A percentile compares a stretch with the other conserved stretches of the same genome.
Evolutionary conservation across 2,329 filamentous ascomycete species (phyloP).

Genomic region (Didymella exigua): DNA sequence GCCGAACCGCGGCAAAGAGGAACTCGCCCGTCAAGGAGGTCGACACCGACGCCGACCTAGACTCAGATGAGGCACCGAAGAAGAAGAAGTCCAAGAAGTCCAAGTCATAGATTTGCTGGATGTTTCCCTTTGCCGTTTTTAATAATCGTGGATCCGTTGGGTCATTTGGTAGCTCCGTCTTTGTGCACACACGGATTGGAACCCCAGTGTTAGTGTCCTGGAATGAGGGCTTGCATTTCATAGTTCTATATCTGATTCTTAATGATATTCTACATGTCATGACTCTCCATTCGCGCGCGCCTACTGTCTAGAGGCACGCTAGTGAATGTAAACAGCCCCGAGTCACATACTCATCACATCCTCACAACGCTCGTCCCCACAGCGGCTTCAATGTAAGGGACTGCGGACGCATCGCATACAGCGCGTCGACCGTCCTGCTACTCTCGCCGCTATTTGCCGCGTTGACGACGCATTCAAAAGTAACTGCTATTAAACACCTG

Average conservation of each 20-base stretch:
- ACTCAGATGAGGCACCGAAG: slow-evolving; percentile 24
- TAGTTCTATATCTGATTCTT: neutral
- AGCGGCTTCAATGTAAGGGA: slow-evolving; percentile 2
- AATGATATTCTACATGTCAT: neutral
- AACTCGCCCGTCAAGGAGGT: slow-evolving; percentile 24
- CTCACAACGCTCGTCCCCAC: neutral
- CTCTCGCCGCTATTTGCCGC: neutral
- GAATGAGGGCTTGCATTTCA: neutral
- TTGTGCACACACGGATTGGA: neutral
- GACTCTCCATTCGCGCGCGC: neutral
- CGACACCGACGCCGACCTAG: slow-evolving; percentile 23
- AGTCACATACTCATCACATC: neutral
- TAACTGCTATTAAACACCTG: neutral
- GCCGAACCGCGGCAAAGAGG: slow-evolving; percentile 26
- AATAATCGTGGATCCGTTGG: neutral
- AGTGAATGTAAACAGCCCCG: neutral
- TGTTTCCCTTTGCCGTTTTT: neutral
- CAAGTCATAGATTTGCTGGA: slow-evolving; percentile 7
- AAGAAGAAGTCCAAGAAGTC: slow-evolving; percentile 28
- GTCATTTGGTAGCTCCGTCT: neutral
- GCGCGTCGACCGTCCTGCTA: neutral
- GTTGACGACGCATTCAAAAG: neutral
- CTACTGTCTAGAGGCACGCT: neutral
- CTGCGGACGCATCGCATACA: neutral
- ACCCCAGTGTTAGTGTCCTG: too few relatives aligned